phyloP scores from a whole-genome alignment of 2,329 filamentous ascomycete species.

The Aspergillus glaucus region DNA sequence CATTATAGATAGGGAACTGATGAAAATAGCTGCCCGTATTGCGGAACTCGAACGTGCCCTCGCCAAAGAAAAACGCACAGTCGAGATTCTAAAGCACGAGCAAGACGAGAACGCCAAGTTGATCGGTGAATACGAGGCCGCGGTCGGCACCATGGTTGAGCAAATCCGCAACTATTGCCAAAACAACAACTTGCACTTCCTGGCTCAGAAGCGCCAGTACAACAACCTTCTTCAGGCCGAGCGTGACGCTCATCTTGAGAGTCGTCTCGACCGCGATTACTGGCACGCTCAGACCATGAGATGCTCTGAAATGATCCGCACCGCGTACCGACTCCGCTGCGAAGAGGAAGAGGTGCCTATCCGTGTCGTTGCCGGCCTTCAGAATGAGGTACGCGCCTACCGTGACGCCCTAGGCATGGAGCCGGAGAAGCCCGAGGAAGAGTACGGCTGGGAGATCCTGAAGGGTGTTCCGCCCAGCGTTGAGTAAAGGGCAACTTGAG shows the following conservation, averaged over 20 bases:
- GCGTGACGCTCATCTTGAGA: slow-evolving; percentile 44
- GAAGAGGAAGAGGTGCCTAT: slow-evolving; percentile 43
- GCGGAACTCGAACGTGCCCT: slow-evolving; percentile 44
- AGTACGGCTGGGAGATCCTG: slow-evolving; percentile 45
- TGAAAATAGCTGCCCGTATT: slow-evolving; percentile 37
- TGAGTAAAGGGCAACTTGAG: slow-evolving; percentile 17
- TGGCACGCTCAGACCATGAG: slow-evolving; percentile 45
- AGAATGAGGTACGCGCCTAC: slow-evolving; percentile 45
- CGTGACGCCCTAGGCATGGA: slow-evolving; percentile 44
- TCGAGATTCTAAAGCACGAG: slow-evolving; percentile 40
- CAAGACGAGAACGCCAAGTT: slow-evolving; percentile 44
- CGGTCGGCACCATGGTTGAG: slow-evolving; percentile 43
- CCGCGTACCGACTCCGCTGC: slow-evolving; percentile 41
- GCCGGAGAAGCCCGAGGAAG: slow-evolving; percentile 42
- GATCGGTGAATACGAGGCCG: slow-evolving; percentile 44
- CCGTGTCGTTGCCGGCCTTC: slow-evolving; percentile 40
- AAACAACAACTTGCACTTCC: slow-evolving; percentile 44
- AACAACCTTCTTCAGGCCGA: slow-evolving; percentile 46
- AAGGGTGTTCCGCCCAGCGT: slow-evolving; percentile 35
- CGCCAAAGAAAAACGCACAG: slow-evolving; percentile 38
- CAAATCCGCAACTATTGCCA: slow-evolving; percentile 47
- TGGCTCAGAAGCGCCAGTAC: slow-evolving; percentile 43
- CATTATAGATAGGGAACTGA: neutral
- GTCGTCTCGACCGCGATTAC: slow-evolving; percentile 44
- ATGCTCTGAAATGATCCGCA: slow-evolving; percentile 45